phyloP scores from a whole-genome alignment of 2,329 filamentous ascomycete genomes.

The Aspergillus neoniger region DNA sequence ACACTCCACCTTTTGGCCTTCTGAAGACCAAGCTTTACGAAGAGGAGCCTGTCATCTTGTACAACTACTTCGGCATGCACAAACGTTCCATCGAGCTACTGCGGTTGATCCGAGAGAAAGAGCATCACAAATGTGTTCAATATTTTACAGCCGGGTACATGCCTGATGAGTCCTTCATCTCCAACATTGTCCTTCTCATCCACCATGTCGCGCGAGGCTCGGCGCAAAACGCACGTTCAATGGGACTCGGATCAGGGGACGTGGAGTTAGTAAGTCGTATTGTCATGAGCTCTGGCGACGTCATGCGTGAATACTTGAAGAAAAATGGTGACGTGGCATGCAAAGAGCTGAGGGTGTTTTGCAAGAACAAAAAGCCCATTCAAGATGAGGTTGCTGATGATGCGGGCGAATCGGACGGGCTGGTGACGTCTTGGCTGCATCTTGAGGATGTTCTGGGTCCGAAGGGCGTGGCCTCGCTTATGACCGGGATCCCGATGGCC shows the following conservation, averaged over 20 bases:
- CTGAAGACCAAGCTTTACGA: constrained; percentile 28
- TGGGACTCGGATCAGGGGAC: constrained; percentile 16
- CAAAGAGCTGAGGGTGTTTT: constrained; percentile 31
- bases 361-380: constrained; percentile 28
- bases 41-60: constrained; percentile 31
- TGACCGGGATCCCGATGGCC: constrained; percentile 26
- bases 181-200: constrained; percentile 28
- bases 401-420: constrained; percentile 14
- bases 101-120: constrained; percentile 27
- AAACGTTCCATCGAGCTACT: constrained; percentile 30
- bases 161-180: constrained; percentile 29
- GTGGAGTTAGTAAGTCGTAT: constrained; percentile 23
- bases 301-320: constrained; percentile 30
- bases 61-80: constrained; percentile 36
- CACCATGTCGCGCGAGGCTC: constrained; percentile 28
- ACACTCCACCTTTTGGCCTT: constrained; percentile 29
- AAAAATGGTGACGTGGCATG: constrained; percentile 31
- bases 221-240: constrained; percentile 14
- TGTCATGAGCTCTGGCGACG: constrained; percentile 27
- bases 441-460: constrained; percentile 23
- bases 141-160: constrained; percentile 30
- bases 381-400: constrained; percentile 20
- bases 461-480: constrained; percentile 22
- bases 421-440: constrained; percentile 16
- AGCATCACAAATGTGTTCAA: constrained; percentile 31